Percentiles rank a stretch among this genome's conserved stretches.
Conservation (phyloP, 257 asterid species). For the Capsicum rhomboideum region DNA sequence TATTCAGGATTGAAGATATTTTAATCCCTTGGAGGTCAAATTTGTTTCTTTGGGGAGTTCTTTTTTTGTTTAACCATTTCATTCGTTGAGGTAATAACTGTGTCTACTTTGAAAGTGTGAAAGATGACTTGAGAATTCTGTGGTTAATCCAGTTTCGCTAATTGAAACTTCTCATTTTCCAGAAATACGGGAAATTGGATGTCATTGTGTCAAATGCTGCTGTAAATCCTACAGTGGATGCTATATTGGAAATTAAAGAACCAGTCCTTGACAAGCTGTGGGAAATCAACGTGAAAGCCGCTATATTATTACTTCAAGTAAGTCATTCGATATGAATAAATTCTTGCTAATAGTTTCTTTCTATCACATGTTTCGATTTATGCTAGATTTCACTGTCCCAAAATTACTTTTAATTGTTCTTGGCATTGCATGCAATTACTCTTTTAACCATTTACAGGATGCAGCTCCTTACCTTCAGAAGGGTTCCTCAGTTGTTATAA, state of each 20-base stretch:
- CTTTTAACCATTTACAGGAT: constrained; percentile 30
- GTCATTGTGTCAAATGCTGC: constrained; percentile 90
- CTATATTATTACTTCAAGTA: constrained; percentile 80
- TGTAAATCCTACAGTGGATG: constrained; percentile 66
- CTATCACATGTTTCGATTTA: background rate
- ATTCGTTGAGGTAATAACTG: background rate
- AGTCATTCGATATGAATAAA: constrained; percentile 2
- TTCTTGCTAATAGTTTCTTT: too few species aligned
- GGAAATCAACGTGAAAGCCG: constrained; percentile 83
- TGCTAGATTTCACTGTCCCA: background rate
- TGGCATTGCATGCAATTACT: background rate
- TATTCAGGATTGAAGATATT: too few species aligned
- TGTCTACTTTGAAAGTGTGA: background rate
- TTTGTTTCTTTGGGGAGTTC: too few species aligned
- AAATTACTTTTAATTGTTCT: background rate
- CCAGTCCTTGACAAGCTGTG: constrained; percentile 81
- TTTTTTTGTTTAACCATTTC: background rate
- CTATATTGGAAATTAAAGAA: constrained; percentile 69
- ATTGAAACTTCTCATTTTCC: background rate
- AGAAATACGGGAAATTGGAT: constrained; percentile 83
- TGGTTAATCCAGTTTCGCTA: background rate
- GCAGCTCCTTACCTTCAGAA: constrained; percentile 67
- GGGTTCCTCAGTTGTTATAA: constrained; percentile 65
- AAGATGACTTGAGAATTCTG: background rate
- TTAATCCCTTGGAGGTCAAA: too few species aligned